Percentiles rank a stretch among this genome's conserved stretches.
phyloP scores from a whole-genome alignment of 1,284 basidiomycete species.

The Athelia sp. region DNA sequence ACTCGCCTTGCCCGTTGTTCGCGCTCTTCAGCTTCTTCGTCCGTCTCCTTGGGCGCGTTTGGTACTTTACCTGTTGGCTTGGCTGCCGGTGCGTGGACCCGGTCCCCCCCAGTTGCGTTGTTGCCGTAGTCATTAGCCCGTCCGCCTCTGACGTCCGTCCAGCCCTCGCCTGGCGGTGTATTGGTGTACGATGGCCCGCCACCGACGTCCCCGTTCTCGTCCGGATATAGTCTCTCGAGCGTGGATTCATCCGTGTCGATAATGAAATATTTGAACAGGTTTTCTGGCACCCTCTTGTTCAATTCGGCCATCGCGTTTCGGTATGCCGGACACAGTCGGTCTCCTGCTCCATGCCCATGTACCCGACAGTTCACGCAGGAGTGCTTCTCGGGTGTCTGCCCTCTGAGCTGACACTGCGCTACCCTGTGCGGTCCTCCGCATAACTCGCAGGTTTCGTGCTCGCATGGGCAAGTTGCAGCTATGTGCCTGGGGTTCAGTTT shows the following conservation, averaged over 20 bases:
- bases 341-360: not conserved
- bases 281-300: conserved; percentile 3
- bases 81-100: no score
- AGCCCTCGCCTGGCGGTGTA: no score
- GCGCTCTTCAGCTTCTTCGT: no score
- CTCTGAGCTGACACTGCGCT: not conserved
- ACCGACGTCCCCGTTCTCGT: not conserved
- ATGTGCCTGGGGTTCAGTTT: not conserved
- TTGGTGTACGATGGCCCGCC: no score
- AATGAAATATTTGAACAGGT: conserved; percentile 2
- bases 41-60: no score
- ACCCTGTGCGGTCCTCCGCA: not conserved
- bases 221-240: not conserved
- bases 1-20: no score
- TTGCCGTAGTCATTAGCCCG: not conserved
- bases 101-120: not conserved
- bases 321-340: conserved; percentile 1
- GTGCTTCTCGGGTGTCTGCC: not conserved
- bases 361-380: not conserved
- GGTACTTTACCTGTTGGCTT: no score
- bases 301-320: not conserved
- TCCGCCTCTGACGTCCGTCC: no score
- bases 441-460: not conserved
- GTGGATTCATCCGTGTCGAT: not conserved
- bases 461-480: not conserved